A percentile compares a stretch with the other conserved stretches of the same genome.
These are phyloP conservation scores for Hemisphaericaspora nanyangensis DNA, from an alignment of 805 yeast genomes.

Conservation along the genomic window DNA sequence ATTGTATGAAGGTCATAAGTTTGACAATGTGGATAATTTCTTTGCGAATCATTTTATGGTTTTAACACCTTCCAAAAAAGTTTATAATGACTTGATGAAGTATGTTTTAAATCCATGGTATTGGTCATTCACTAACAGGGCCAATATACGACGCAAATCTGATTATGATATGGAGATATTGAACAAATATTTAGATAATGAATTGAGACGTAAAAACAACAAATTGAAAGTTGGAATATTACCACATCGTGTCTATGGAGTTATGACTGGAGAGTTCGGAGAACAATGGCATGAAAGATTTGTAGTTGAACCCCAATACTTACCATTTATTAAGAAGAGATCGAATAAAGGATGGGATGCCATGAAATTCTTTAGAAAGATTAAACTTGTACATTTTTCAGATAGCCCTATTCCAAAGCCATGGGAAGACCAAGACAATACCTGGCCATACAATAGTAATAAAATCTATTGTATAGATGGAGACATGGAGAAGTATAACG, in stretches of 20 bases:
- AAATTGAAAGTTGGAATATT: slow-evolving; percentile 28
- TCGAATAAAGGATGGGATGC: slow-evolving; percentile 32
- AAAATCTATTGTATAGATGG: slow-evolving; percentile 22
- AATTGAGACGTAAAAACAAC: slow-evolving; percentile 9
- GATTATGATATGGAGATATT: slow-evolving; percentile 56
- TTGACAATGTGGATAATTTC: slow-evolving; percentile 23
- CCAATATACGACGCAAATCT: slow-evolving; percentile 16
- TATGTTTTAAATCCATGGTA: slow-evolving; percentile 25
- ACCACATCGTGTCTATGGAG: slow-evolving; percentile 51
- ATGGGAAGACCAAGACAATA: slow-evolving; percentile 39
- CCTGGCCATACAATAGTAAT: slow-evolving; percentile 19
- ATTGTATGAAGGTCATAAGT: slow-evolving; percentile 21
- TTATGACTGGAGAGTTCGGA: slow-evolving; percentile 48
- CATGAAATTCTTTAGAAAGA: slow-evolving; percentile 17
- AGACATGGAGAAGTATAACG: slow-evolving; percentile 13
- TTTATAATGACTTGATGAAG: slow-evolving; percentile 19
- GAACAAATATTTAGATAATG: slow-evolving; percentile 33
- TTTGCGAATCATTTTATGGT: slow-evolving; percentile 56
- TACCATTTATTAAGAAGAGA: slow-evolving; percentile 21
- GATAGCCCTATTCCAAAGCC: slow-evolving; percentile 69
- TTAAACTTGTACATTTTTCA: slow-evolving; percentile 56
- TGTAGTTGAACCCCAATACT: slow-evolving; percentile 41
- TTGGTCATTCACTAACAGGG: slow-evolving; percentile 22
- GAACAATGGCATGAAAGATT: slow-evolving; percentile 35
- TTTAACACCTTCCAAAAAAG: slow-evolving; percentile 42